Percentiles rank a stretch among this genome's conserved stretches.
phyloP scores from a whole-genome alignment of 257 asterid species.

The Dorcoceras hygrometricum region DNA sequence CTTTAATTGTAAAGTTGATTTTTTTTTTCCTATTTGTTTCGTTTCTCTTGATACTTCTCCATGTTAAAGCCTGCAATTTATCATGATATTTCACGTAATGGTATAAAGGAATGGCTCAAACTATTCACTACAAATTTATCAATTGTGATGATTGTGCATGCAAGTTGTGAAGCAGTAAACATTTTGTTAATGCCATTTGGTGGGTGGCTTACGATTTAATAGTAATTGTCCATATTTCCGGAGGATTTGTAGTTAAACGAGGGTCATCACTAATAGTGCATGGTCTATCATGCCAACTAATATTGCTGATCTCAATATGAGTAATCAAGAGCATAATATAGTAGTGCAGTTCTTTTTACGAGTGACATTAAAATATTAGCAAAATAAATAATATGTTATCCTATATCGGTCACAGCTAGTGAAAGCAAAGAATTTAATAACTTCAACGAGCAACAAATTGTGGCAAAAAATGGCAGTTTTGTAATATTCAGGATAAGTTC shows the following conservation, averaged over 20 bases:
- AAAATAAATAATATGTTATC: conserved; percentile 34
- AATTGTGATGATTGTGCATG: no score
- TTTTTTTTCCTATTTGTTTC: no score
- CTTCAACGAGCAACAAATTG: not conserved
- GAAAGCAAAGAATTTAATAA: conserved; percentile 33
- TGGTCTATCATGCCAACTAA: not conserved
- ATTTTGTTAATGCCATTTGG: conserved; percentile 2
- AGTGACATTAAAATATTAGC: conserved; percentile 24
- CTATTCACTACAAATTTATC: no score
- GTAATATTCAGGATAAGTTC: no score
- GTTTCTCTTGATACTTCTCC: no score
- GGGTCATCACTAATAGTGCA: conserved; percentile 19
- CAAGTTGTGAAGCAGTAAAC: no score
- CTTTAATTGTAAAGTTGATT: no score
- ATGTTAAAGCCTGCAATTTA: no score
- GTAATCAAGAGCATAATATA: conserved; percentile 15
- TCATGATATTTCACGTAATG: no score
- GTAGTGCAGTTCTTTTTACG: conserved; percentile 36
- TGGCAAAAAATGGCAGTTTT: not conserved
- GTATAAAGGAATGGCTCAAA: no score
- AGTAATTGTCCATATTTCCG: conserved; percentile 2
- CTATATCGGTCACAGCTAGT: conserved; percentile 22
- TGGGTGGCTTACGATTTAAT: conserved; percentile 6
- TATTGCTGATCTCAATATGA: not conserved
- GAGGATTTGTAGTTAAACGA: conserved; percentile 16